Base-by-base conservation (phyloP, 805 yeast species). In the Pichia ethanolica region DNA sequence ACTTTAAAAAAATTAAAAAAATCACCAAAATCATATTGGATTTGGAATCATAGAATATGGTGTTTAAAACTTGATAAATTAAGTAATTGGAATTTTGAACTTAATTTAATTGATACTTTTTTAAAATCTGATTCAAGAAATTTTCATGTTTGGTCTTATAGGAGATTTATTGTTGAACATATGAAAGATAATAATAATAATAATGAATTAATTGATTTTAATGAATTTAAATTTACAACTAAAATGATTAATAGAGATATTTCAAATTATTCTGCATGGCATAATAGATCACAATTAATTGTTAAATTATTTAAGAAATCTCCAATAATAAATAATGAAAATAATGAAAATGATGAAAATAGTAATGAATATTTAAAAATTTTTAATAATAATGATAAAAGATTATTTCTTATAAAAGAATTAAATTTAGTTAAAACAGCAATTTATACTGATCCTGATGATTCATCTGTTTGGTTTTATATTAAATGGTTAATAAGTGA, bases 251-350 rank as follows among this genome's bases (percentile, higher is more conserved):
- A 85, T 58, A 76, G 74, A 48, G 86, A 93, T 65, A 88, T 90
- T 50, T 86, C 97, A 37, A 93, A 93, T 65, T 93, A 85, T 60
- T 87, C 96, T 2, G 98, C 99, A 6, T 89, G 96, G 95, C 97
- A 91, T 65, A 87, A 88, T 63, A 72, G 98, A 54, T 77, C 89
- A 1, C 81, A 79, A 50, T 67, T 90, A 51, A 74, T 91, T 11
- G 81, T 82, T 3, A 67, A 66, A 45, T 64, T 86, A 45, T 72
- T 78, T 47, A 55, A 58, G 0, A 50, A 49, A 5, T 58, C 59
- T 11, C 59, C 63, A 12, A 5, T 5, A 1, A 14, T n/a, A 54
- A 41, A 42, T 20, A 20, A 3, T 20, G 20, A 20, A 56, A 26
- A 32, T 26, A 45, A 44, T 5, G 43, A 44, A 2, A 57, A 41